A percentile compares a stretch with the other conserved stretches of the same genome.
Evolutionary conservation across 1,284 basidiomycete species (phyloP).

Genomic region (Violaceomyces palustris): DNA sequence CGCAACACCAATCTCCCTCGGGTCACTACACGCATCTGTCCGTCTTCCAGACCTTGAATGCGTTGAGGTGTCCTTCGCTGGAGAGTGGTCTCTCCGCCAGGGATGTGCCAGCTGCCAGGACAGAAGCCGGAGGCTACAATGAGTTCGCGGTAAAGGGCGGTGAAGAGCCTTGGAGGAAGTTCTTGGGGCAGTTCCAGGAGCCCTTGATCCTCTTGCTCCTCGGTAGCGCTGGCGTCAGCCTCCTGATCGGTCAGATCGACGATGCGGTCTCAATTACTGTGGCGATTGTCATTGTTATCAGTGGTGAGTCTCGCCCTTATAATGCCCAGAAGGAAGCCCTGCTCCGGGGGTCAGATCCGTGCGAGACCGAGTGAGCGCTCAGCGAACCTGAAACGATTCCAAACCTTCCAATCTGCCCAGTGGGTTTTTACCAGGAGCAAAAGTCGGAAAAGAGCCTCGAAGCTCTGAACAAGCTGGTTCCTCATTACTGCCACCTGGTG

Average conservation of each 20-base stretch:
- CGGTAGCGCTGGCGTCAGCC: constrained; percentile 78
- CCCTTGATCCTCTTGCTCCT: constrained; percentile 84
- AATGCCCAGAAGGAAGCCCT: no score
- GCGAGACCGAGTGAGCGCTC: no score
- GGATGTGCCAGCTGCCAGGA: constrained; percentile 19
- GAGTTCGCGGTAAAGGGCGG: constrained; percentile 83
- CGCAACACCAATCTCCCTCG: constrained; percentile 23
- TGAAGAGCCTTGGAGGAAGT: constrained; percentile 77
- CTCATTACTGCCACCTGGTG: constrained; percentile 87
- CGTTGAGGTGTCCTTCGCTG: constrained; percentile 29
- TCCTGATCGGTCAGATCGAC: constrained; percentile 85
- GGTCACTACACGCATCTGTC: constrained; percentile 27
- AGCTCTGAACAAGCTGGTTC: constrained; percentile 90
- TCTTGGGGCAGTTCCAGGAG: constrained; percentile 87
- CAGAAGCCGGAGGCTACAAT: constrained; percentile 57
- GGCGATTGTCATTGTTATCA: constrained; percentile 88
- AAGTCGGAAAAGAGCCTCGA: constrained; percentile 90
- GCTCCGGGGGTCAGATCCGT: no score
- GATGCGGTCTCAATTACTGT: constrained; percentile 89
- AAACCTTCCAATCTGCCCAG: constrained; percentile 60
- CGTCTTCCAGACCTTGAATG: constrained; percentile 19
- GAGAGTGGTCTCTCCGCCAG: constrained; percentile 19
- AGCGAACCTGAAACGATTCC: no score
- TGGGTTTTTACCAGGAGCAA: constrained; percentile 91
- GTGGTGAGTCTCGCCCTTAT: no score